Evolutionary conservation across 371 early-diverging fungal species (phyloP), one percentile per base, ranked within the genome.

Genomic region (Synchytrium microbalum): DNA sequence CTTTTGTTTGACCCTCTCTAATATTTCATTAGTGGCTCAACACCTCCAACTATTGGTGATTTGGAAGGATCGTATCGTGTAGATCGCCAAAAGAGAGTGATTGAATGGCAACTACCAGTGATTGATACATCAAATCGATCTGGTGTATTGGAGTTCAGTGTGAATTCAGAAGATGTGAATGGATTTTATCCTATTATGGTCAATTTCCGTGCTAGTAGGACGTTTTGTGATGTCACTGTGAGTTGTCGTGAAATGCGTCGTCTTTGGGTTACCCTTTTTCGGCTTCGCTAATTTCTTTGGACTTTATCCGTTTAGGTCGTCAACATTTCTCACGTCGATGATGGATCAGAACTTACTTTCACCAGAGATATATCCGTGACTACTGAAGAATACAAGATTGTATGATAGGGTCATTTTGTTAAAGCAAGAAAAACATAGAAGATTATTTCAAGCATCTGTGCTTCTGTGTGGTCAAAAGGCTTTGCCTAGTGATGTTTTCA

Each of bases 161-260:
- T 92, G 23, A 75, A 81, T 24, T 87, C 88, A 27, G 89, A 90
- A 59, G 88, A 95, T 65, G 84, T 85, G 14, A 85, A 84, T 52
- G 84, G 74, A 1, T 92, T 92, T 79, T 96, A 92, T 91, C 97
- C 97, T 1, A 92, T 95, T 29, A 63, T 74, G 26, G 90, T 91
- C 3, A 78, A 85, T 33, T 96, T 95, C 32, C 23, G 14, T 25
- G 14, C 8, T 56, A 61, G 54, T 19, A 13, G 10, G 32, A 66
- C 64, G 19, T 23, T 29, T 16, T 24, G 3, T 29, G 14, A 27
- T 32, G 27, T 31, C 54, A 27, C 64, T 56, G 32, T 26, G 46
- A 51, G 28, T 46, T 30, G 54, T 31, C 8, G 8, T 58, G 13
- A 3, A 29, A 62, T 58, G 53, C 25, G n/a, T 3, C n/a, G 29